Evolutionary conservation across 345 rosid genomes (phyloP).

Genomic region (Corchorus olitorius): DNA sequence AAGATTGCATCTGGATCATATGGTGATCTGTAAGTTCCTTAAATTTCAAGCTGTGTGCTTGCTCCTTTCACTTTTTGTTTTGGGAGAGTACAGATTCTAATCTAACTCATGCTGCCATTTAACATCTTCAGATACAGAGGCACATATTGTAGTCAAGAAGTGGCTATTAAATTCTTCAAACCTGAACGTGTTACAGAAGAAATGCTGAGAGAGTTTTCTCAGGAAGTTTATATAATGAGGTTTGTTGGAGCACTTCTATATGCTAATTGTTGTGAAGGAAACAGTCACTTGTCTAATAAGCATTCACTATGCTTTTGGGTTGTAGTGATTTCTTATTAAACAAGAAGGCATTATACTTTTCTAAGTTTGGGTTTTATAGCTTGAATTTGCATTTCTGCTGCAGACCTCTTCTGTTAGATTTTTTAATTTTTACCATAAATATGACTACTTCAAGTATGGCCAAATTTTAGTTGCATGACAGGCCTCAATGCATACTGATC

Average conservation of each 20-base stretch:
- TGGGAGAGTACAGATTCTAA: constrained; percentile 3
- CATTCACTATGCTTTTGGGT: not conserved
- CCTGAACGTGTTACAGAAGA: constrained; percentile 76
- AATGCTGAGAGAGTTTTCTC: constrained; percentile 85
- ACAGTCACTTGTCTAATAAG: not conserved
- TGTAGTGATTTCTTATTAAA: constrained; percentile 4
- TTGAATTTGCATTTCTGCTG: not conserved
- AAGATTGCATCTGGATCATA: constrained; percentile 88
- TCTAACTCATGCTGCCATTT: constrained; percentile 15
- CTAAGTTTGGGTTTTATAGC: not conserved
- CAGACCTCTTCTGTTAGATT: not conserved
- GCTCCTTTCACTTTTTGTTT: not conserved
- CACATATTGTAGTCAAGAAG: constrained; percentile 92
- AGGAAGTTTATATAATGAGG: constrained; percentile 98
- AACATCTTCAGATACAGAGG: constrained; percentile 68
- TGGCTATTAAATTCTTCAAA: constrained; percentile 89
- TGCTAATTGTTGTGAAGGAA: constrained; percentile 16
- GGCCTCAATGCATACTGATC: not conserved
- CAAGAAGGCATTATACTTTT: not conserved
- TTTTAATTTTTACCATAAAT: not conserved
- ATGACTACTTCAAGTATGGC: not conserved
- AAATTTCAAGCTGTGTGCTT: not conserved
- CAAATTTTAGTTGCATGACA: not conserved
- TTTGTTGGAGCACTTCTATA: constrained; percentile 33
- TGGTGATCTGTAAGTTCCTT: constrained; percentile 79